A percentile compares a stretch with the other conserved stretches of the same genome.
Evolutionary conservation across 1,139 yeast genomes (phyloP).

Genomic region (Pichia sp.): DNA sequence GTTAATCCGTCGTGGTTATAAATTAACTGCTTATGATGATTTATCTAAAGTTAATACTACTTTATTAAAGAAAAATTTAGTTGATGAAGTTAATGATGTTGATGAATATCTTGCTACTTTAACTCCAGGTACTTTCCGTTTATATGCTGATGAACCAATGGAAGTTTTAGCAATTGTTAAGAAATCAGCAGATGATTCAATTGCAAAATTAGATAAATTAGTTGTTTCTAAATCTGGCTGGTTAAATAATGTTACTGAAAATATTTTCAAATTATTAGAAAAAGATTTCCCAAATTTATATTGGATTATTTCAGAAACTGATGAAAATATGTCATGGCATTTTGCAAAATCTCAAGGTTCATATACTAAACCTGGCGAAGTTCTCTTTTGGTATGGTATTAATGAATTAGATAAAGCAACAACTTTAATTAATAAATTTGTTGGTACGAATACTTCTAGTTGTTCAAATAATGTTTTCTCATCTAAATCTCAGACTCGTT

Average conservation of each 20-base stretch:
- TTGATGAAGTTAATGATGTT: constrained; percentile 43
- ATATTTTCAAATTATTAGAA: constrained; percentile 76
- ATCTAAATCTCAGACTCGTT: constrained; percentile 27
- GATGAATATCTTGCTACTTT: constrained; percentile 76
- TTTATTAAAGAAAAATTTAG: constrained; percentile 15
- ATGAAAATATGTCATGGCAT: constrained; percentile 87
- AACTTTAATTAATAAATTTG: constrained; percentile 58
- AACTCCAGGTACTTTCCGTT: constrained; percentile 57
- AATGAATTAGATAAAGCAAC: constrained; percentile 58
- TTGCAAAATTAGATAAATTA: constrained; percentile 82
- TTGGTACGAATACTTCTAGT: constrained; percentile 20
- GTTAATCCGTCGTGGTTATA: constrained; percentile 93
- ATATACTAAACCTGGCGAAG: constrained; percentile 80
- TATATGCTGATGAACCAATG: constrained; percentile 93
- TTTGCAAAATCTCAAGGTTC: constrained; percentile 94
- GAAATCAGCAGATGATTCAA: constrained; percentile 26
- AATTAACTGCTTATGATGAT: constrained; percentile 47
- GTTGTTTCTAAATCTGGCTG: constrained; percentile 87
- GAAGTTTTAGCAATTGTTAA: constrained; percentile 88
- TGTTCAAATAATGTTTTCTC: constrained; percentile 29
- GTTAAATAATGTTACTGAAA: constrained; percentile 96
- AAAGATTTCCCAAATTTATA: constrained; percentile 69
- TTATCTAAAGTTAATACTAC: constrained; percentile 12
- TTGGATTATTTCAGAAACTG: constrained; percentile 90
- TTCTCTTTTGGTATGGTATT: constrained; percentile 93